Conservation (phyloP, 768 basidiomycete genomes). For the Suillus americanus region DNA sequence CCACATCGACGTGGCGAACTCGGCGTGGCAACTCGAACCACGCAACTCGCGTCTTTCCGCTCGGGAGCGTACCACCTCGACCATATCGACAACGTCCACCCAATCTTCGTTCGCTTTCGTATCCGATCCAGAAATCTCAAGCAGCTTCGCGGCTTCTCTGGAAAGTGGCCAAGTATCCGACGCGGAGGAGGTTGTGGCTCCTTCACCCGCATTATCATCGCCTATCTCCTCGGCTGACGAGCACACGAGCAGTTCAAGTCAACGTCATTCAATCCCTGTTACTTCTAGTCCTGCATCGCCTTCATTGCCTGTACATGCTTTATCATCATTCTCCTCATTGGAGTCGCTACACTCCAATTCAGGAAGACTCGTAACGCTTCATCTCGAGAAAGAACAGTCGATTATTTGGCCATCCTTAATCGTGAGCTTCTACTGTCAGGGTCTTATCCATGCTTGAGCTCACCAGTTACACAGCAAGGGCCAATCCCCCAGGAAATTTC, state of each 20-base stretch:
- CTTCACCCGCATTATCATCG: conserved; percentile 63
- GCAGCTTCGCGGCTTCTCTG: conserved; percentile 80
- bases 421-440: conserved; percentile 26
- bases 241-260: conserved; percentile 21
- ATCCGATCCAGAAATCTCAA: conserved; percentile 84
- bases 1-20: conserved; percentile 60
- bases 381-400: conserved; percentile 77
- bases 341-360: conserved; percentile 65
- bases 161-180: conserved; percentile 76
- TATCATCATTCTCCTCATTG: conserved; percentile 76
- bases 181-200: conserved; percentile 54
- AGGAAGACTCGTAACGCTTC: conserved; percentile 73
- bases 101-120: conserved; percentile 81
- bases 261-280: conserved; percentile 22
- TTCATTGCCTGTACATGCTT: conserved; percentile 50
- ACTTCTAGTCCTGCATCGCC: conserved; percentile 59
- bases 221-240: conserved; percentile 64
- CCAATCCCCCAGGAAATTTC: conserved; percentile 66
- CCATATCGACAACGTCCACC: conserved; percentile 71
- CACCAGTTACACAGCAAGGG: conserved; percentile 27
- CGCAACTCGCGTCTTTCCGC: conserved; percentile 40
- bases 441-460: background rate
- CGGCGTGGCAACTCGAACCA: conserved; percentile 83
- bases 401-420: conserved; percentile 83
- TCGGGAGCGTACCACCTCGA: conserved; percentile 74